Conservation (phyloP, 2,329 filamentous ascomycete species). For the Drechslerella coelobrocha region DNA sequence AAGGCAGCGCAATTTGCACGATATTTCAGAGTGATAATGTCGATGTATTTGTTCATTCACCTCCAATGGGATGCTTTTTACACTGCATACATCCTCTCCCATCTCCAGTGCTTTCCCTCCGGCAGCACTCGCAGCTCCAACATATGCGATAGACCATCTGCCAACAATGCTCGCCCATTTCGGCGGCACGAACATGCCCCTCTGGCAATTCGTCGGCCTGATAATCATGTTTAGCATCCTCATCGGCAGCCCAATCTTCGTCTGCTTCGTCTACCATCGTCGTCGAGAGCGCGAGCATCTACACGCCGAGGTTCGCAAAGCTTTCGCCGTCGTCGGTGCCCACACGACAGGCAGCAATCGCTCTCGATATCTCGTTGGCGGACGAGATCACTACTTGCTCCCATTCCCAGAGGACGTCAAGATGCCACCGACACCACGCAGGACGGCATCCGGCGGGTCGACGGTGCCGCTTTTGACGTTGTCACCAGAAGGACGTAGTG, state of each 20-base stretch:
- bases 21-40: no score
- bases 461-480: slow-evolving; percentile 24
- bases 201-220: slow-evolving; percentile 46
- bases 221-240: slow-evolving; percentile 42
- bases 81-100: no score
- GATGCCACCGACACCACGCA: not conserved
- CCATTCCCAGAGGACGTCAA: slow-evolving; percentile 29
- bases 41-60: no score
- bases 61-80: no score
- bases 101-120: no score
- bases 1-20: no score
- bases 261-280: slow-evolving; percentile 41
- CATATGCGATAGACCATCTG: no score
- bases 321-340: not conserved
- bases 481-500: not conserved
- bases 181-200: slow-evolving; percentile 14
- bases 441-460: not conserved
- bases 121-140: not conserved
- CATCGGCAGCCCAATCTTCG: slow-evolving; percentile 32
- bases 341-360: not conserved
- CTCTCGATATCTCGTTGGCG: slow-evolving; percentile 5
- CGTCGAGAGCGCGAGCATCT: slow-evolving; percentile 28
- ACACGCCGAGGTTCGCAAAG: slow-evolving; percentile 6
- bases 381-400: slow-evolving; percentile 29
- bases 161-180: no score